Percentiles rank a stretch among this genome's conserved stretches.
Conservation (phyloP, 768 basidiomycete species). For the Agrocybe pediades region DNA sequence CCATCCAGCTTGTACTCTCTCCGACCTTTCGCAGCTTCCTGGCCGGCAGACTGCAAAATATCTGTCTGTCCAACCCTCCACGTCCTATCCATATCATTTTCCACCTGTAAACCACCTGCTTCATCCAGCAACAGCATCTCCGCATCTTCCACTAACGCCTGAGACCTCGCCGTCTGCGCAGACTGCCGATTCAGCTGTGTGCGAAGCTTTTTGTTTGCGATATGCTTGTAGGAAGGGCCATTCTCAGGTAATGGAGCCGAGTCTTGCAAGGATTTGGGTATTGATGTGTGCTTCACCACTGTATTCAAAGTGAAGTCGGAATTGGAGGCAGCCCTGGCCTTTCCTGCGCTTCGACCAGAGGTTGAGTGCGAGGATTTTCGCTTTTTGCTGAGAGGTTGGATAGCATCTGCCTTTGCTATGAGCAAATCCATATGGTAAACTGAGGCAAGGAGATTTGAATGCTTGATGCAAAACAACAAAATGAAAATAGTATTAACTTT, state of each 20-base stretch:
- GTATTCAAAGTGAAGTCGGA: constrained; percentile 60
- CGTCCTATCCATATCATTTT: constrained; percentile 82
- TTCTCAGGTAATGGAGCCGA: constrained; percentile 47
- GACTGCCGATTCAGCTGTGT: constrained; percentile 65
- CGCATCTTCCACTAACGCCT: constrained; percentile 66
- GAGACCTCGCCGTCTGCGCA: constrained; percentile 60
- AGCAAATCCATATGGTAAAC: constrained; percentile 64
- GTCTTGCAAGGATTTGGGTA: constrained; percentile 71
- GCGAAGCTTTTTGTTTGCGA: constrained; percentile 78
- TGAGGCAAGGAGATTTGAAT: background rate
- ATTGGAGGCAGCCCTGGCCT: constrained; percentile 25
- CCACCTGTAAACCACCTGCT: constrained; percentile 71
- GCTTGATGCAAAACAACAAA: constrained; percentile 1
- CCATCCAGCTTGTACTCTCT: constrained; percentile 83
- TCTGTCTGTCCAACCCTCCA: constrained; percentile 88
- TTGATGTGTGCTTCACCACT: constrained; percentile 54
- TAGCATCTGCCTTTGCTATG: constrained; percentile 67
- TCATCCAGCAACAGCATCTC: constrained; percentile 72
- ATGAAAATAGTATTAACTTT: background rate
- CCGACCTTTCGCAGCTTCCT: constrained; percentile 75
- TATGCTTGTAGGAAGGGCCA: constrained; percentile 54
- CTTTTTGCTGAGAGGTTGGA: constrained; percentile 49
- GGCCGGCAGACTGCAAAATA: constrained; percentile 63
- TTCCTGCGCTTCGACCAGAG: constrained; percentile 18
- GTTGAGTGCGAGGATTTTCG: constrained; percentile 31